Conservation (phyloP, 2,329 filamentous ascomycete genomes). For the Clonostachys rhizophaga region DNA sequence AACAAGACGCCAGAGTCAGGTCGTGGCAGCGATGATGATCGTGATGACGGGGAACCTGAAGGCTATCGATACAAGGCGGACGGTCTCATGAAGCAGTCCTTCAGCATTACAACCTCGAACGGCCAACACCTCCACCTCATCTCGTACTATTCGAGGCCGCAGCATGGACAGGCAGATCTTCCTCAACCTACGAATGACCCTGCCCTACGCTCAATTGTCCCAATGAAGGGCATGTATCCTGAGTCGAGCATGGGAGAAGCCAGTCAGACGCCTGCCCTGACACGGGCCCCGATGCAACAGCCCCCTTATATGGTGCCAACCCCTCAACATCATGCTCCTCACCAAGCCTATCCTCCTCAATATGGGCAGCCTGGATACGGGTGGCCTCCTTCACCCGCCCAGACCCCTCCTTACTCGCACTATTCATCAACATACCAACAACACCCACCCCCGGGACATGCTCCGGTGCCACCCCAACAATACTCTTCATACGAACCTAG, state of each 20-base stretch:
- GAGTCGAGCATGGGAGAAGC: constrained; percentile 90
- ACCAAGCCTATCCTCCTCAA: constrained; percentile 28
- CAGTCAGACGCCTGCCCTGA: constrained; percentile 75
- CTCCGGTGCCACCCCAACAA: constrained; percentile 11
- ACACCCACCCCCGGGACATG: constrained; percentile 5
- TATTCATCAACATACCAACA: constrained; percentile 28
- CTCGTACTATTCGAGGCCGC: constrained; percentile 87
- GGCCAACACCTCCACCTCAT: constrained; percentile 93
- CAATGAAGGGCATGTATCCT: constrained; percentile 92
- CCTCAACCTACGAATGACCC: constrained; percentile 80
- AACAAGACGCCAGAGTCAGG: constrained; percentile 82
- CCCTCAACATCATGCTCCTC: constrained; percentile 22
- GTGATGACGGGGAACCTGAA: constrained; percentile 79
- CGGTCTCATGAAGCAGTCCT: constrained; percentile 98
- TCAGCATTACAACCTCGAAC: constrained; percentile 91
- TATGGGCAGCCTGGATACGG: constrained; percentile 39
- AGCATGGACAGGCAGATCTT: constrained; percentile 67
- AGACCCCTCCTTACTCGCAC: constrained; percentile 48
- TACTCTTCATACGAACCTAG: constrained; percentile 17
- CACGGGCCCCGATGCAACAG: constrained; percentile 63
- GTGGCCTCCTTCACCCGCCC: constrained; percentile 52
- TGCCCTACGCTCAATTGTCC: constrained; percentile 73
- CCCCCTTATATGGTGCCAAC: constrained; percentile 26
- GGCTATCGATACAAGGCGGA: constrained; percentile 95
- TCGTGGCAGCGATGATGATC: constrained; percentile 78